A percentile compares a stretch with the other conserved stretches of the same genome.
Evolutionary conservation across 306 rosid species (phyloP).

Genomic region (Morella rubra): DNA sequence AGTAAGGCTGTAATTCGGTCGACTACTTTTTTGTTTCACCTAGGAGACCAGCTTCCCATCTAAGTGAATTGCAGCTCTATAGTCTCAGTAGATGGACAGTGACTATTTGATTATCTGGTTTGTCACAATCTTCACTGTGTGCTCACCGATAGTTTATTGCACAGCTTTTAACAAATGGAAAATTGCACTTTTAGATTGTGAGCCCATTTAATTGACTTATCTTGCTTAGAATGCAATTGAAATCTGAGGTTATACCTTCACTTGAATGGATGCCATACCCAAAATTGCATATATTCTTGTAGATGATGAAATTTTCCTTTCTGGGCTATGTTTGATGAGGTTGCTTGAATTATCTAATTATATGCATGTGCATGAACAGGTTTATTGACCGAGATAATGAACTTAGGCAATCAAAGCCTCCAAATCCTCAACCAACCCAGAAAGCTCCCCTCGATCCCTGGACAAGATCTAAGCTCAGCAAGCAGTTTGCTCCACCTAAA

Average conservation of each 20-base stretch:
- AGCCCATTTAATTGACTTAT: background rate
- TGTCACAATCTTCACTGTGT: conserved; percentile 14
- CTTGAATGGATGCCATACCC: background rate
- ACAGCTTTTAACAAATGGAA: background rate
- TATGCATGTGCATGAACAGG: conserved; percentile 42
- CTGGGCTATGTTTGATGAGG: background rate
- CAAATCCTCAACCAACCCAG: conserved; percentile 71
- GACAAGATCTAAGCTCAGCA: conserved; percentile 68
- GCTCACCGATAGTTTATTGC: background rate
- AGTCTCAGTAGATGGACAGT: background rate
- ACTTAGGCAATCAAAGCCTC: conserved; percentile 83
- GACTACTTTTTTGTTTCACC: conserved; percentile 3
- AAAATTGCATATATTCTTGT: background rate
- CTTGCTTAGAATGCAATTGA: background rate
- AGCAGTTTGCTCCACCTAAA: conserved; percentile 81
- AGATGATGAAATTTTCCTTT: background rate
- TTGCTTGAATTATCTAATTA: background rate
- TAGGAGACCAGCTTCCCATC: background rate
- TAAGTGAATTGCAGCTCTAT: background rate
- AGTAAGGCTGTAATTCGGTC: conserved; percentile 48
- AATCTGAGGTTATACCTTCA: background rate
- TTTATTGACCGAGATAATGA: conserved; percentile 81
- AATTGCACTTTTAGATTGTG: conserved; percentile 1
- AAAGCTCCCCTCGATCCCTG: conserved; percentile 83
- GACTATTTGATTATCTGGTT: background rate